Evolutionary conservation across 768 basidiomycete species (phyloP).

Genomic region (Lepiota brunneoincarnata): DNA sequence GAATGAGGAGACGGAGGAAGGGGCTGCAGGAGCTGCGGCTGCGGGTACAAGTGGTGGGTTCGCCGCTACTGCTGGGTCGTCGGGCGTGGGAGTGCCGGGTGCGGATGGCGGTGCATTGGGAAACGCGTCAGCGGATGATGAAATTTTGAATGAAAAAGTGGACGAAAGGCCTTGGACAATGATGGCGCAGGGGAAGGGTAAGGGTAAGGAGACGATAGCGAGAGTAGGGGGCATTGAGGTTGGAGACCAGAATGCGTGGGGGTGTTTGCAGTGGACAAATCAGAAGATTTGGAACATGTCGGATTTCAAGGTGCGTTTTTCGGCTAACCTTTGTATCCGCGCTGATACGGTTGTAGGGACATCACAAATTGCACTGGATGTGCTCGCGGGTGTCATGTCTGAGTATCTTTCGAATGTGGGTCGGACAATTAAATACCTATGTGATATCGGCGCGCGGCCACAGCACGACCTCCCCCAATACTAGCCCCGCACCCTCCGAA

Average conservation of each 20-base stretch:
- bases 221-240: slow-evolving; percentile 43
- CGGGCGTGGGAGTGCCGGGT: slow-evolving; percentile 15
- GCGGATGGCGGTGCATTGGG: slow-evolving; percentile 22
- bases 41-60: slow-evolving; percentile 22
- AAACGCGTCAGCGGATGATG: slow-evolving; percentile 29
- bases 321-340: background rate
- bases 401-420: slow-evolving; percentile 88
- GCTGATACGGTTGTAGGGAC: slow-evolving; percentile 44
- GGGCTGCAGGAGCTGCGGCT: slow-evolving; percentile 24
- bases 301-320: slow-evolving; percentile 82
- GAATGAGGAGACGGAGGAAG: slow-evolving; percentile 35
- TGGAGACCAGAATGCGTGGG: slow-evolving; percentile 54
- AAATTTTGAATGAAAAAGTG: slow-evolving; percentile 40
- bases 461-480: background rate
- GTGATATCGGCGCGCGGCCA: slow-evolving; percentile 45
- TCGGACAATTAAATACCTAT: slow-evolving; percentile 75
- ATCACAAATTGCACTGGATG: slow-evolving; percentile 73
- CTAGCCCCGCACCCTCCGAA: background rate
- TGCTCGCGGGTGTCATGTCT: slow-evolving; percentile 62
- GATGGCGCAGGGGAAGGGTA: slow-evolving; percentile 22
- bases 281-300: slow-evolving; percentile 82
- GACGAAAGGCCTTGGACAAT: slow-evolving; percentile 63
- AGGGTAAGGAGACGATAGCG: slow-evolving; percentile 14
- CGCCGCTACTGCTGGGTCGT: slow-evolving; percentile 17
- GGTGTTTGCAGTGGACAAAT: slow-evolving; percentile 72